phyloP scores from a whole-genome alignment of 2,329 filamentous ascomycete genomes.

The Neoarthrinium moseri region DNA sequence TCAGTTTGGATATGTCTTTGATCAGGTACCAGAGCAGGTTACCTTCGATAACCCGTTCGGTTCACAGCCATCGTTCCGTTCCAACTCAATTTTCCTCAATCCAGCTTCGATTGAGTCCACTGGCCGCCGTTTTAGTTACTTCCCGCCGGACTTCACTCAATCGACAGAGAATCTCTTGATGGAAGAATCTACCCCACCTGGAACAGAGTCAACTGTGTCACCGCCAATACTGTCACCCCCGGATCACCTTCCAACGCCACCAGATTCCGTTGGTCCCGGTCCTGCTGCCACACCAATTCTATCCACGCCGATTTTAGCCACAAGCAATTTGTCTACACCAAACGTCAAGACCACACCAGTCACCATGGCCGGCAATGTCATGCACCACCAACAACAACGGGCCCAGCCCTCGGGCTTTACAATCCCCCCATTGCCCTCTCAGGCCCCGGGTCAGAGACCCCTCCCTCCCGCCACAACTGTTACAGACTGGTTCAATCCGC shows the following conservation, averaged over 20 bases:
- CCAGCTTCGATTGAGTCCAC: slow-evolving; percentile 50
- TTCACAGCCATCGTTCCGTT: slow-evolving; percentile 58
- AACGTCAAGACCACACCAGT: slow-evolving; percentile 20
- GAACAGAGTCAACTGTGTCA: slow-evolving; percentile 25
- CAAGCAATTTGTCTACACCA: slow-evolving; percentile 20
- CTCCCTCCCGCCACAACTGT: slow-evolving; percentile 39
- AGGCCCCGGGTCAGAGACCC: slow-evolving; percentile 37
- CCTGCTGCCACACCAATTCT: slow-evolving; percentile 21
- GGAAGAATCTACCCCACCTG: slow-evolving; percentile 27
- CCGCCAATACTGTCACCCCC: slow-evolving; percentile 27
- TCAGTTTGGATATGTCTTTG: slow-evolving; percentile 59
- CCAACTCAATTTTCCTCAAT: slow-evolving; percentile 65
- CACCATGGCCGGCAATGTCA: slow-evolving; percentile 15
- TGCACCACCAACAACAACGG: slow-evolving; percentile 14
- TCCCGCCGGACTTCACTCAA: slow-evolving; percentile 55
- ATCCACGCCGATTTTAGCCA: slow-evolving; percentile 22
- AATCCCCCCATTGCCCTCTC: slow-evolving; percentile 36
- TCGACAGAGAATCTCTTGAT: slow-evolving; percentile 27
- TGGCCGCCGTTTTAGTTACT: slow-evolving; percentile 62
- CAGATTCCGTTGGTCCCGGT: slow-evolving; percentile 23
- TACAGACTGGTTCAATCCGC: slow-evolving; percentile 52
- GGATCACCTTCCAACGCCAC: slow-evolving; percentile 24
- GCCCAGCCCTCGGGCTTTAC: slow-evolving; percentile 33
- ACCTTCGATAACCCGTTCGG: slow-evolving; percentile 40
- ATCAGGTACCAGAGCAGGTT: slow-evolving; percentile 53